Percentiles rank a stretch among this genome's conserved stretches.
Conservation (phyloP, 108 stramenopile genomes). For the Cyclostephanos tholiformis region DNA sequence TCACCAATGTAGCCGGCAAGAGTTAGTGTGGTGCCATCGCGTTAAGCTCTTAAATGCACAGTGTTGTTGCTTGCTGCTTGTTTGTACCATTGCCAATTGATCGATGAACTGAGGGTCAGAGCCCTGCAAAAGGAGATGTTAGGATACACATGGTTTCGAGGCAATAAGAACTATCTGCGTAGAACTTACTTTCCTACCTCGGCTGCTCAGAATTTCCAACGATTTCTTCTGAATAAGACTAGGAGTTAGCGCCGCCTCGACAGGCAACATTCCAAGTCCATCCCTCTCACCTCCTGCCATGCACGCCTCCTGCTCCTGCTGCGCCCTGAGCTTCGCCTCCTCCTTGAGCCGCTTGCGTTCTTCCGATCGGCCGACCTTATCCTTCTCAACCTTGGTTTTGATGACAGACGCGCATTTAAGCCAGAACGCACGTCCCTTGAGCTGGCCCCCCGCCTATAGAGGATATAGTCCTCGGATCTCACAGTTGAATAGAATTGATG, state of each 20-base stretch:
- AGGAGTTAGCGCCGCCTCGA: conserved; percentile 69
- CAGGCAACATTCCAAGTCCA: conserved; percentile 31
- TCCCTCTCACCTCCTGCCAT: conserved; percentile 15
- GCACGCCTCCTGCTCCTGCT: conserved; percentile 31
- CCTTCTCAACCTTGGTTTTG: conserved; percentile 78
- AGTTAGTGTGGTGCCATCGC: too few relatives aligned
- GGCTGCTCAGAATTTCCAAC: conserved; percentile 82
- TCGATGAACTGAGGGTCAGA: conserved; percentile 80
- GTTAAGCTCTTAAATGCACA: too few relatives aligned
- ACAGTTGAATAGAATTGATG: too few relatives aligned
- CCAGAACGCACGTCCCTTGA: conserved; percentile 97
- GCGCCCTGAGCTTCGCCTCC: conserved; percentile 55
- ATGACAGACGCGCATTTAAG: conserved; percentile 86
- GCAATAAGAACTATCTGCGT: too few relatives aligned
- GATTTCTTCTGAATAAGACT: conserved; percentile 75
- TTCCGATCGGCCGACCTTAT: conserved; percentile 61
- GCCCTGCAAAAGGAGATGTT: conserved; percentile 25
- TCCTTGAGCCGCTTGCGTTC: conserved; percentile 54
- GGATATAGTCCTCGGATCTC: too few relatives aligned
- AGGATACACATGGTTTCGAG: too few relatives aligned
- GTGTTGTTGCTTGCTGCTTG: too few relatives aligned
- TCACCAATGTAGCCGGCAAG: too few relatives aligned
- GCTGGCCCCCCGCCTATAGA: conserved; percentile 60
- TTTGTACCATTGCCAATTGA: too few relatives aligned
- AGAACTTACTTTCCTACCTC: conserved; percentile 73